Base-by-base conservation (phyloP, 1,139 yeast genomes). In the Kodamaea derodonti region DNA sequence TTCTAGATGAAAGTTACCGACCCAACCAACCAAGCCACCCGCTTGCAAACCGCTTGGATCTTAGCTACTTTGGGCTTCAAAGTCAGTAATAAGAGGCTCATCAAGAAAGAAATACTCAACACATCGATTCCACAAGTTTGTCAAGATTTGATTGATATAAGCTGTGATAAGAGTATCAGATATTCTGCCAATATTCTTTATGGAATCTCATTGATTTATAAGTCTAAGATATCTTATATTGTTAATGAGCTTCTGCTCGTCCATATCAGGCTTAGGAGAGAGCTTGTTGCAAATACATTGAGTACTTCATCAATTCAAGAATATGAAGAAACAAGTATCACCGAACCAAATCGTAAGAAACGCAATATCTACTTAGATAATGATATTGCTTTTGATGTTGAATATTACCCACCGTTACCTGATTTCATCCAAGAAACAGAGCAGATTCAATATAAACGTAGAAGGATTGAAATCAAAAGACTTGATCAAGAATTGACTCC, bases 141-240 rank as follows among this genome's bases (percentile, higher is more conserved):
- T 43, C 41, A 45, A 1, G 55, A 55, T 4, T 56, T 74, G 28
- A 48, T 55, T 5, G 37, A 47, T 3, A 51, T 61, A 2, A 42
- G 50, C 3, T 38, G 49, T 1, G 52, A 60, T 1, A 45, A 60
- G 15, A 60, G 70, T 2, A 60, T 79, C 18, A 52, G 81, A 24
- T 58, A 69, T 18, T 60, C 72, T 0, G 75, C 84, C 0, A 72
- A 60, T 36, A 52, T 81, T 16, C 52, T 81, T 40, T 70, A 73
- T 44, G 88, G 88, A 0, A 65, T 79, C 2, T 63, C 82, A 0
- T 49, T 80, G 27, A 65, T 76, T 22, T 78, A 75, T 51, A 70
- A 63, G 38, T 70, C 72, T 29, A 75, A 79, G 47, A 64, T 72
- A 0, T 66, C 66, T 4, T 72, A 65, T 43, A 62, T 76, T 37